phyloP scores from a whole-genome alignment of 495 filamentous ascomycete genomes.

The Bathelium albidoporum region DNA sequence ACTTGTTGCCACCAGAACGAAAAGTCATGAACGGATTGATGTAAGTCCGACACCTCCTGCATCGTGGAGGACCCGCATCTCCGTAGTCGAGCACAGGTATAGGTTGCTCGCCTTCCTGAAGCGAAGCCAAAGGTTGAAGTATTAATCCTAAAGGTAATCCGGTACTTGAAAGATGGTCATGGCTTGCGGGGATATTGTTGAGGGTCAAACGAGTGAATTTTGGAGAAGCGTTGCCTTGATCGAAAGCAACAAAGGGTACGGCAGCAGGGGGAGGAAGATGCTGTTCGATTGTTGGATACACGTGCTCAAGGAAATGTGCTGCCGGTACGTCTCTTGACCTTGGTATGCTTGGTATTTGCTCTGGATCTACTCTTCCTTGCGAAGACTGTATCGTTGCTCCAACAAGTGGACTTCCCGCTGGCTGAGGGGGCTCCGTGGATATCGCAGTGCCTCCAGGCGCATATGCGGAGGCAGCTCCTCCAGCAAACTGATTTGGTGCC shows the following conservation, averaged over 20 bases:
- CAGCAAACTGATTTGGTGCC: conserved; percentile 50
- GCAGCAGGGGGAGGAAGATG: conserved; percentile 81
- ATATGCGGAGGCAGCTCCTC: conserved; percentile 14
- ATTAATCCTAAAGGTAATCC: conserved; percentile 78
- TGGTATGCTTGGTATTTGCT: conserved; percentile 89
- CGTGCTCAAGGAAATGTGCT: conserved; percentile 71
- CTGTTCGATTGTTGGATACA: conserved; percentile 90
- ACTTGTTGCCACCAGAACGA: conserved; percentile 84
- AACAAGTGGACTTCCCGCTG: conserved; percentile 24
- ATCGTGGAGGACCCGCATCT: conserved; percentile 80
- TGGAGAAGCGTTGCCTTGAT: conserved; percentile 94
- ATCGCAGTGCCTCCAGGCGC: conserved; percentile 12
- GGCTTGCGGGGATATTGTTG: conserved; percentile 78
- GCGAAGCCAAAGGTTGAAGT: conserved; percentile 76
- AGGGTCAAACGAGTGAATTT: conserved; percentile 85
- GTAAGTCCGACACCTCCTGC: conserved; percentile 87
- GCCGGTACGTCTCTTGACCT: conserved; percentile 69
- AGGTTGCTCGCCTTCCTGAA: conserved; percentile 74
- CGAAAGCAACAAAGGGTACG: conserved; percentile 82
- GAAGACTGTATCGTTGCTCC: conserved; percentile 35
- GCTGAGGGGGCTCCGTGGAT: conserved; percentile 31
- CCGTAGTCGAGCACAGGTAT: conserved; percentile 95
- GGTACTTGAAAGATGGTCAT: conserved; percentile 69
- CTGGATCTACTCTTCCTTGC: conserved; percentile 74
- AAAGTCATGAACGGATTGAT: conserved; percentile 99